A percentile compares a stretch with the other conserved stretches of the same genome.
Evolutionary conservation across 768 basidiomycete genomes (phyloP).

Genomic region (Amyloporia xantha): DNA sequence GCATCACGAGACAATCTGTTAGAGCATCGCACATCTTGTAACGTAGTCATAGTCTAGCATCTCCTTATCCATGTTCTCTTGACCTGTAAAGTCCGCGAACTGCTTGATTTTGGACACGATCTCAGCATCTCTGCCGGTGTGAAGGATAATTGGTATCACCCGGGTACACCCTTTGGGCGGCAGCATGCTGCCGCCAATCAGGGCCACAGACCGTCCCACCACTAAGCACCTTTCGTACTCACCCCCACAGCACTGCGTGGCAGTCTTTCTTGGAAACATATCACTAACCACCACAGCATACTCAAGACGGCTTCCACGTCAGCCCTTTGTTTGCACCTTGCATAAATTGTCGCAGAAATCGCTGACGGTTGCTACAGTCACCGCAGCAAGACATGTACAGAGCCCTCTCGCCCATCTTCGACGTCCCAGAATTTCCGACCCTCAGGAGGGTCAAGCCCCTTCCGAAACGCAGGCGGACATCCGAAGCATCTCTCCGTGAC

Average conservation of each 20-base stretch:
- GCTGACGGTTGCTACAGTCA: not conserved
- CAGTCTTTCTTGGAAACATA: not conserved
- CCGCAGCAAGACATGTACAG: slow-evolving; percentile 40
- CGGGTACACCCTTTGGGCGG: too few relatives aligned
- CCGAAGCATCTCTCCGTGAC: slow-evolving; percentile 20
- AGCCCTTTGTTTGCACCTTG: not conserved
- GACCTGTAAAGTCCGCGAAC: too few relatives aligned
- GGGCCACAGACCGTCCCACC: too few relatives aligned
- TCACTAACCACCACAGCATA: not conserved
- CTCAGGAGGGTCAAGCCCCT: slow-evolving; percentile 69
- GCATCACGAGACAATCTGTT: slow-evolving; percentile 61
- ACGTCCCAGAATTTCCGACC: slow-evolving; percentile 55
- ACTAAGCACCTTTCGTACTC: too few relatives aligned
- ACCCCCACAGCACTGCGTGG: slow-evolving; percentile 1
- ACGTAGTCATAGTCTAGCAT: slow-evolving; percentile 25
- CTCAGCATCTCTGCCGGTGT: too few relatives aligned
- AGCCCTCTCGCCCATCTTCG: slow-evolving; percentile 52
- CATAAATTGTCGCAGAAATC: not conserved
- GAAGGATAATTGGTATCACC: too few relatives aligned
- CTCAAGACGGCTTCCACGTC: not conserved
- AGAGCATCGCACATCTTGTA: slow-evolving; percentile 60
- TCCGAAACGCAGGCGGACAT: slow-evolving; percentile 66
- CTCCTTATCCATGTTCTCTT: slow-evolving; percentile 13
- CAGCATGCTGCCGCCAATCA: too few relatives aligned
- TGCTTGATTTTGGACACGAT: not conserved